These are phyloP conservation scores for Pythium chondricola DNA, from an alignment of 352 stramenopile genomes.

Conservation along the genomic window DNA sequence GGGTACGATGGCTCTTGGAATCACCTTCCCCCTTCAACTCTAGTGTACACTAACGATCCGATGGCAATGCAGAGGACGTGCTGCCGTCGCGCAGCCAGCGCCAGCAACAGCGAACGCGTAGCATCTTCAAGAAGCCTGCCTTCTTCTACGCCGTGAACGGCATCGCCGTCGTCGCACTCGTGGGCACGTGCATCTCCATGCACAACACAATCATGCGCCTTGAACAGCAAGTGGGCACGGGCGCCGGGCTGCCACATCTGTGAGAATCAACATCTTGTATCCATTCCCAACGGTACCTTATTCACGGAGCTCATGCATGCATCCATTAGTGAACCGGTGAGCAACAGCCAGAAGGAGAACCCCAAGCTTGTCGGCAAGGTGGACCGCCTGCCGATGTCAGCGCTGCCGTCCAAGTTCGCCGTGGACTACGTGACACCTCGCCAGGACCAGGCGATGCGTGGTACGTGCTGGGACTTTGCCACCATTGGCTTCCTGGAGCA, in stretches of 20 bases:
- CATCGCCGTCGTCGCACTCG: constrained; percentile 43
- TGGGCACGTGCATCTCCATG: constrained; percentile 64
- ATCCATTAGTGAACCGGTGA: constrained; percentile 12
- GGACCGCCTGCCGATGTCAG: constrained; percentile 50
- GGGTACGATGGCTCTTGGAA: too few species aligned
- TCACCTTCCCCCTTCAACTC: too few species aligned
- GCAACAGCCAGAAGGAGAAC: constrained; percentile 13
- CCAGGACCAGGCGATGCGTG: constrained; percentile 65
- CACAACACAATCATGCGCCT: constrained; percentile 60
- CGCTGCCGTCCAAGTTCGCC: constrained; percentile 75
- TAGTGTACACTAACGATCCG: too few species aligned
- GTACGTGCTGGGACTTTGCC: constrained; percentile 81
- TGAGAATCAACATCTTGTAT: background rate
- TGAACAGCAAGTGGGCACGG: constrained; percentile 25
- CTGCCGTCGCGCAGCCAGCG: constrained; percentile 10
- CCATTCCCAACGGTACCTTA: too few species aligned
- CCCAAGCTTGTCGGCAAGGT: constrained; percentile 19
- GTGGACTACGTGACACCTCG: constrained; percentile 73
- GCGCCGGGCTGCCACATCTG: constrained; percentile 8
- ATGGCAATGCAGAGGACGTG: constrained; percentile 5
- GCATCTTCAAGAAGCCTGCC: constrained; percentile 24
- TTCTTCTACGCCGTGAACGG: constrained; percentile 58
- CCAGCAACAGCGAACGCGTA: constrained; percentile 1
- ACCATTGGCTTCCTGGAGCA: constrained; percentile 75
- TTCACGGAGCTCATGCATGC: too few species aligned